Base-by-base conservation (phyloP, 2,329 filamentous ascomycete species). In the Aspergillus sp. region DNA sequence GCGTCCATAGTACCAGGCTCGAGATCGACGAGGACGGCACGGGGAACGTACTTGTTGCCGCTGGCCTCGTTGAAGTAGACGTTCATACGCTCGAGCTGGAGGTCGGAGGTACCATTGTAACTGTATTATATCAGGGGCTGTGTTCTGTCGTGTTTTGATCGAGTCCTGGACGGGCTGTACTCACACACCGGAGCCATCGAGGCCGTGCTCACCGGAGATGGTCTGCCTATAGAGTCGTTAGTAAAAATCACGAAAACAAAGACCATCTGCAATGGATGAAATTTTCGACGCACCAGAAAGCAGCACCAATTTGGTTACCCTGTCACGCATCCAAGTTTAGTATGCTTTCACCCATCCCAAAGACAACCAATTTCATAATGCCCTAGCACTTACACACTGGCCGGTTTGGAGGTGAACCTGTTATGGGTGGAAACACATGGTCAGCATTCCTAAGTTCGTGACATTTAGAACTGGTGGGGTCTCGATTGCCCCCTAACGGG, bases 251-350 rank as follows among this genome's bases (percentile, higher is more conserved):
- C 5, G 12, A 41, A n/a, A 15, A 5, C 12, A 48, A 11, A 34
- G 41, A 17, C 41, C 20, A 42, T 52, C 18, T 11, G 15, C 5
- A 8, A 24, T 22, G 18, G n/a, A 39, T 30, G 51, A 61, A 54
- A 53, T 48, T 55, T 22, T 48, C 52, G 54, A 83, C 86, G 69
- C 81, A 91, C 89, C 95, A 99, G 87, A 99, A 99, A 82, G 95
- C 95, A 85, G 95, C 95, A 93, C 95, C 95, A 72, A 98, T 96
- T 91, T 99, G 95, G 90, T 99, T 99, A 87, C 95, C 95, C 93
- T 97, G 73, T 62, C 47, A 60, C 55, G 64, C 66, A 71, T 67
- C 61, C 61, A 59, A 53, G 61, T 66, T 70, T 64, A 72, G 66
- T 64, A 48, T 58, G 49, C 48, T 48, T 53, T 49, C 48, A 47